Evolutionary conservation across 176 grass and related monocot genomes (phyloP), one percentile per base, ranked within the genome.

Genomic region (Dendrocalamus sinicus): DNA sequence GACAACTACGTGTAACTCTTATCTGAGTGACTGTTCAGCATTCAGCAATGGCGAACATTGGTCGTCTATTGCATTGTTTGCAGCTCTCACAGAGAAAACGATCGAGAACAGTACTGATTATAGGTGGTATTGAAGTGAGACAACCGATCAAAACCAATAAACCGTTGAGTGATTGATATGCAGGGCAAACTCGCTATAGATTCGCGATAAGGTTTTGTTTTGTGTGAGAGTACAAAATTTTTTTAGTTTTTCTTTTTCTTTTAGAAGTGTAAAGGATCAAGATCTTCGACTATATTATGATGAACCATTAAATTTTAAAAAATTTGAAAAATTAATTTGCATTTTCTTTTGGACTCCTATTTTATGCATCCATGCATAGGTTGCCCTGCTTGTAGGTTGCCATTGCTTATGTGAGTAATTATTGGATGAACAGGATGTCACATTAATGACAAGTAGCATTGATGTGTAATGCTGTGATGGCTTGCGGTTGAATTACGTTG

Each of bases 1-100:
- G 61, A 85, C 6, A n/a, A n/a, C 14, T 19, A 66, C 47, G 63
- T 45, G 37, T 47, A 76, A 55, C 83, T 43, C 46, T 84, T 39
- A 17, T 11, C 47, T 1, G 13, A 39, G 46, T 22, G 46, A 45
- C 60, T 1, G 52, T 30, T 24, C 23, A 24, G 64, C 64, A 30
- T 65, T 65, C 62, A 15, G 62, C 26, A 2, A 32, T 15, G 62
- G 7, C 62, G 26, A 24, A 24, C 61, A 63, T 28, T 63, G 24
- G 61, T 3, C 60, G 23, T 9, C 5, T 12, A 7, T 28, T 28
- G 60, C 60, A 61, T 61, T 24, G 58, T 24, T 72, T 28, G n/a
- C 45, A 15, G 12, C n/a, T 28, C 44, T 50, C 22, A 5, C 6
- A 46, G 22, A 47, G 84, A 80, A 79, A 79, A 73, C 77, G 85